Conservation (phyloP, 169 alveolate genomes). For the Plasmodium vivax region DNA sequence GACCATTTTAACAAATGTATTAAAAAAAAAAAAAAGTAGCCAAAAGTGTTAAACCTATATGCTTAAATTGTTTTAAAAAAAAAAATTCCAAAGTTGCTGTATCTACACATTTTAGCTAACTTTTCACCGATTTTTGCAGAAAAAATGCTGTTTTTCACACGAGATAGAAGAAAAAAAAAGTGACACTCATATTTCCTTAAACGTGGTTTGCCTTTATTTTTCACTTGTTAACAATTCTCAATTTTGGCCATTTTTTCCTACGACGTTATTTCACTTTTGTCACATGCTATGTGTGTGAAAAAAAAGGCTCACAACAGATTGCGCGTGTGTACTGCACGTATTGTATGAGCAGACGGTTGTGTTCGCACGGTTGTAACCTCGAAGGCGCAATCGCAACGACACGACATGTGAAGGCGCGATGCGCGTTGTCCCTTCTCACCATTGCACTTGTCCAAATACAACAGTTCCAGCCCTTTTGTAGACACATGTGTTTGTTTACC, state of each 20-base stretch:
- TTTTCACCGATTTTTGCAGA: not conserved
- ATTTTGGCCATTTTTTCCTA: not conserved
- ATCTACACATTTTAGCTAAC: conserved; percentile 35
- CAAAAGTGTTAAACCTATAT: no score
- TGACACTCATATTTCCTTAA: not conserved
- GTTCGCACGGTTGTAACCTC: not conserved
- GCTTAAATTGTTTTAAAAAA: not conserved
- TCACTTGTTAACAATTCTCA: not conserved
- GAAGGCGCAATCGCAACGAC: not conserved
- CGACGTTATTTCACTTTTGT: not conserved
- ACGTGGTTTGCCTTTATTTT: not conserved
- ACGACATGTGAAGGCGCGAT: not conserved
- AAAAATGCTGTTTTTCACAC: not conserved
- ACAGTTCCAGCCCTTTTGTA: not conserved
- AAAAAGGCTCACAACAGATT: not conserved
- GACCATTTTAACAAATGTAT: not conserved
- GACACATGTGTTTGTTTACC: not conserved
- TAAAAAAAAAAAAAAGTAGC: not conserved
- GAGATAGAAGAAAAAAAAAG: not conserved
- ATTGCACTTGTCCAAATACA: not conserved
- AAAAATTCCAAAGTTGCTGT: conserved; percentile 2
- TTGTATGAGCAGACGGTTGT: not conserved
- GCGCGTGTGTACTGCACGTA: not conserved
- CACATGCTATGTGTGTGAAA: not conserved
- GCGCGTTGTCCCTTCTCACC: not conserved